These are phyloP conservation scores for Phialemonium atrogriseum DNA, from an alignment of 2,329 filamentous ascomycete genomes.

Conservation along the genomic window DNA sequence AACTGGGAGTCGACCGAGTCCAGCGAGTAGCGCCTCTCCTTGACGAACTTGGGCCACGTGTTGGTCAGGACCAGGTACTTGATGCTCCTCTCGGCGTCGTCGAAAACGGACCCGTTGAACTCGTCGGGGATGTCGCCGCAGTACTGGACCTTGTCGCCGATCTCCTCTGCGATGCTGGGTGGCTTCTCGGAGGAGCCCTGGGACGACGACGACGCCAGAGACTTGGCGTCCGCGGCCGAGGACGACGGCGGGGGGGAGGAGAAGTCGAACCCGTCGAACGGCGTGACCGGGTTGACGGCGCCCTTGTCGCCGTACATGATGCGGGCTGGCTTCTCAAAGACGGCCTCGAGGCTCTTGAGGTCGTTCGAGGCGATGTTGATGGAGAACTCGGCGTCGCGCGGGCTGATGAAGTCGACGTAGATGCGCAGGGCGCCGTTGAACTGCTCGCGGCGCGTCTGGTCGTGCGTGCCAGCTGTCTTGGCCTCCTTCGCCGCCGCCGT, in stretches of 20 bases:
- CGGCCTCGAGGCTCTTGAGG: slow-evolving; percentile 40
- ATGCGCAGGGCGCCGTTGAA: slow-evolving; percentile 54
- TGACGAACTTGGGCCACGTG: slow-evolving; percentile 55
- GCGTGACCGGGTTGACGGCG: slow-evolving; percentile 32
- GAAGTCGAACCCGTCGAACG: slow-evolving; percentile 26
- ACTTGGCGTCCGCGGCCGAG: slow-evolving; percentile 7
- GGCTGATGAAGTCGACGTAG: slow-evolving; percentile 53
- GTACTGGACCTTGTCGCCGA: slow-evolving; percentile 12
- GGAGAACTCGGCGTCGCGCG: slow-evolving; percentile 54
- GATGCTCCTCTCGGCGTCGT: slow-evolving; percentile 49
- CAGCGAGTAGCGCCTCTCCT: too few relatives aligned
- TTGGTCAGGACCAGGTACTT: slow-evolving; percentile 62
- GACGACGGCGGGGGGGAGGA: slow-evolving; percentile 1
- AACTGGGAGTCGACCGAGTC: too few relatives aligned
- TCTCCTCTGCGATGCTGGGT: neutral
- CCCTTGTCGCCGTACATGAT: slow-evolving; percentile 30
- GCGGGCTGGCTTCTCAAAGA: slow-evolving; percentile 48
- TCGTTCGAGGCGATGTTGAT: slow-evolving; percentile 56
- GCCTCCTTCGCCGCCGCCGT: too few relatives aligned
- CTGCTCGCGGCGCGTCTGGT: slow-evolving; percentile 37
- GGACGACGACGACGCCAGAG: slow-evolving; percentile 7
- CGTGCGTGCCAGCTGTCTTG: too few relatives aligned
- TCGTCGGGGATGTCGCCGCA: slow-evolving; percentile 34
- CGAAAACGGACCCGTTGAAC: slow-evolving; percentile 48
- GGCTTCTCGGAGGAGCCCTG: neutral